phyloP scores from a whole-genome alignment of 2,329 filamentous ascomycete genomes.

The Harringtonia aguacate region DNA sequence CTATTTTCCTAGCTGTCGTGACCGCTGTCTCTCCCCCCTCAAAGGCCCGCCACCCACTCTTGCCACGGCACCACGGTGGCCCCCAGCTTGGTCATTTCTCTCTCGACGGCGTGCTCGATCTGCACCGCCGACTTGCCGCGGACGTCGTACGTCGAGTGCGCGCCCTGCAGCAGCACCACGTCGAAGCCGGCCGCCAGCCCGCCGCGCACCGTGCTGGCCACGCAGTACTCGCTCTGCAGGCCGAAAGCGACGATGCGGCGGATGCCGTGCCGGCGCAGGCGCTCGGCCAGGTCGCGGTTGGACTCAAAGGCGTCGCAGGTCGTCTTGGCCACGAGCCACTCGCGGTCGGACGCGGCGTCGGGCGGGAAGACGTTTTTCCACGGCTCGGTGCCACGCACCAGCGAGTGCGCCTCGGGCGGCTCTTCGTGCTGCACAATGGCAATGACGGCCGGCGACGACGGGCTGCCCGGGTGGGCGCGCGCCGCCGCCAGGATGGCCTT shows the following conservation, averaged over 20 bases:
- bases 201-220: conserved; percentile 16
- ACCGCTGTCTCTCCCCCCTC: too few species aligned
- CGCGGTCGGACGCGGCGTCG: conserved; percentile 9
- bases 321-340: conserved; percentile 17
- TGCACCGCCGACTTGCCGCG: conserved; percentile 14
- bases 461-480: conserved; percentile 5
- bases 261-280: conserved; percentile 15
- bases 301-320: conserved; percentile 17
- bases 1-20: too few species aligned
- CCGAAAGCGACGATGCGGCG: conserved; percentile 17
- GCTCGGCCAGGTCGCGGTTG: conserved; percentile 17
- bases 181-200: conserved; percentile 18
- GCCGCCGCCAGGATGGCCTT: conserved; percentile 14
- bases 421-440: conserved; percentile 22
- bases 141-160: conserved; percentile 21
- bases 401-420: conserved; percentile 6
- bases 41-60: too few species aligned
- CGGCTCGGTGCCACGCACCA: conserved; percentile 14
- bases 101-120: conserved; percentile 18
- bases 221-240: conserved; percentile 23
- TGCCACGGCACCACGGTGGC: neutral
- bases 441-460: conserved; percentile 7
- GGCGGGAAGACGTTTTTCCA: conserved; percentile 21
- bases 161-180: conserved; percentile 18
- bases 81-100: neutral